Conservation (phyloP, 2,329 filamentous ascomycete species). For the Setomelanomma holmii region DNA sequence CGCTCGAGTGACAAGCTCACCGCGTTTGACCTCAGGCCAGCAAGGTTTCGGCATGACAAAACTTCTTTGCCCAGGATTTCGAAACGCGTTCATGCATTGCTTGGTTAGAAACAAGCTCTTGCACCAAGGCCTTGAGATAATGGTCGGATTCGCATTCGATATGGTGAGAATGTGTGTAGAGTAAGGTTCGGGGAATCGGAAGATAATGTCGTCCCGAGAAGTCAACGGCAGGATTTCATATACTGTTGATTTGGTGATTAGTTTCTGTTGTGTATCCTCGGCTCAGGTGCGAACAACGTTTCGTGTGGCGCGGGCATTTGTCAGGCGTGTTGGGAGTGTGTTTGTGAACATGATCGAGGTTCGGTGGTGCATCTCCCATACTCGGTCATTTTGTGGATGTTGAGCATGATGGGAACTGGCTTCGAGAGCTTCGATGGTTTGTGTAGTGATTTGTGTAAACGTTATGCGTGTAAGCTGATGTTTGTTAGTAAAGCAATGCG, state of each 20-base stretch:
- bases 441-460: neutral
- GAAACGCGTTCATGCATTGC: neutral
- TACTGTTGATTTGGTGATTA: no score
- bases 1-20: neutral
- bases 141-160: neutral
- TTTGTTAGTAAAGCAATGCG: no score
- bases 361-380: no score
- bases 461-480: neutral
- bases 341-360: neutral
- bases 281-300: neutral
- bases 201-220: no score
- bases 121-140: no score
- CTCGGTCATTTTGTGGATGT: neutral
- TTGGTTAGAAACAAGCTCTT: neutral
- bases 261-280: neutral
- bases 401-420: neutral
- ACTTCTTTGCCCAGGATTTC: neutral
- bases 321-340: neutral
- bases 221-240: no score
- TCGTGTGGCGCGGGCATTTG: neutral
- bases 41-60: neutral
- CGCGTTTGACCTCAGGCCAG: neutral
- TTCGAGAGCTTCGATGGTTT: neutral
- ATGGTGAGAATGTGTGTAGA: neutral
- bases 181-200: no score